Evolutionary conservation across 2,329 filamentous ascomycete species (phyloP).

Genomic region (Phialophora chinensis): DNA sequence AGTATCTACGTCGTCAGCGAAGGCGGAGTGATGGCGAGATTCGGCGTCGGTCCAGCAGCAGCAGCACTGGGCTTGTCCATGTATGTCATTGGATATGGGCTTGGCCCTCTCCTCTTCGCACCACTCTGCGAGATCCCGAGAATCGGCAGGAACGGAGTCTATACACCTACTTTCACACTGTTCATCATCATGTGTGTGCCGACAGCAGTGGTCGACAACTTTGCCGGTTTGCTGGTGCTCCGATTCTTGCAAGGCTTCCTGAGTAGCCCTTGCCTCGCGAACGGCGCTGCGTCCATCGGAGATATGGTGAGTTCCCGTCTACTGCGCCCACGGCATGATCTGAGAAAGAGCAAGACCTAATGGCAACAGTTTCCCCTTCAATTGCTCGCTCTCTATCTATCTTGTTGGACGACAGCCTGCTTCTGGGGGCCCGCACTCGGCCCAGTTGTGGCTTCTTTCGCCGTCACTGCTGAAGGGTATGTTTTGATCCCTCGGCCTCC

Average conservation of each 20-base stretch:
- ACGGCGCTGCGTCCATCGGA: slow-evolving; percentile 54
- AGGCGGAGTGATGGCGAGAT: slow-evolving; percentile 27
- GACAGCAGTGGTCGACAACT: slow-evolving; percentile 67
- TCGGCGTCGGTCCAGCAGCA: slow-evolving; percentile 24
- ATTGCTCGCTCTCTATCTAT: slow-evolving; percentile 63
- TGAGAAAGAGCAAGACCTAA: background rate
- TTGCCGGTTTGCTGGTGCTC: slow-evolving; percentile 66
- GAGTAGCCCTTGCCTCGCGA: slow-evolving; percentile 68
- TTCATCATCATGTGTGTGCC: slow-evolving; percentile 73
- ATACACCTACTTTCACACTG: slow-evolving; percentile 70
- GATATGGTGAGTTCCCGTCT: slow-evolving; percentile 43
- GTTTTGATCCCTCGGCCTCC: background rate
- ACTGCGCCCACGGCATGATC: too few species aligned
- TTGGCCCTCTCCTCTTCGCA: slow-evolving; percentile 54
- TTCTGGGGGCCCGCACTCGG: slow-evolving; percentile 61
- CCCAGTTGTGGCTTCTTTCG: slow-evolving; percentile 65
- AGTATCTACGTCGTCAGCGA: slow-evolving; percentile 38
- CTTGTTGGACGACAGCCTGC: slow-evolving; percentile 60
- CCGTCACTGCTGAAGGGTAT: slow-evolving; percentile 57
- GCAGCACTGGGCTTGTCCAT: slow-evolving; percentile 34
- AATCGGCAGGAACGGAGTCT: slow-evolving; percentile 71
- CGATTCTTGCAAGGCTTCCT: slow-evolving; percentile 71
- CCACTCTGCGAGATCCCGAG: slow-evolving; percentile 70
- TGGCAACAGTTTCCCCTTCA: slow-evolving; percentile 54
- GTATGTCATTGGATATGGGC: slow-evolving; percentile 39